Percentiles rank a stretch among this genome's conserved stretches.
These are phyloP conservation scores for Acacia confusa DNA, from an alignment of 306 rosid species.

Conservation along the genomic window DNA sequence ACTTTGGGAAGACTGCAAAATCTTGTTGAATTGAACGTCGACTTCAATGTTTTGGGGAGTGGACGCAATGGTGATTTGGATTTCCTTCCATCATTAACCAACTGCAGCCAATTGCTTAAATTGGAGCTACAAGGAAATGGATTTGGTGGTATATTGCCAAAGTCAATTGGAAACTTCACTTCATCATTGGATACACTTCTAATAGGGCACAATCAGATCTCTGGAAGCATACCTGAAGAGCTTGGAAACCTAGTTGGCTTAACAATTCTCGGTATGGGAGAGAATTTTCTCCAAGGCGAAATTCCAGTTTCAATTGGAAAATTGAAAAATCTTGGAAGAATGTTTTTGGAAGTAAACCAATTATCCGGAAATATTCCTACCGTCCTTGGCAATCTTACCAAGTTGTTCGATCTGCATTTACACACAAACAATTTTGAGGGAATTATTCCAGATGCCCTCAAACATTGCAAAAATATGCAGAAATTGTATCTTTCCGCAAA, in stretches of 20 bases:
- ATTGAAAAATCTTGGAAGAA: neutral
- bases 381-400: neutral
- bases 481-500: neutral
- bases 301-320: neutral
- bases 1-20: conserved; percentile 22
- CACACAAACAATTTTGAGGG: neutral
- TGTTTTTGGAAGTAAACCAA: neutral
- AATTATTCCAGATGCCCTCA: neutral
- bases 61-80: conserved; percentile 11
- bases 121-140: neutral
- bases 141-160: neutral
- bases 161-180: neutral
- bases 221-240: neutral
- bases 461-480: neutral
- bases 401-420: neutral
- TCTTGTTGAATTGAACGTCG: accelerated
- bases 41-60: conserved; percentile 23
- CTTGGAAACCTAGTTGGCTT: neutral
- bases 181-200: neutral
- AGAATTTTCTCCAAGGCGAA: neutral
- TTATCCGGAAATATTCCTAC: neutral
- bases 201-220: neutral
- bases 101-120: neutral
- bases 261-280: neutral
- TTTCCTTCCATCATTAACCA: neutral